Evolutionary conservation across 1,284 basidiomycete genomes (phyloP).

Genomic region (Leccinum subrobustum): DNA sequence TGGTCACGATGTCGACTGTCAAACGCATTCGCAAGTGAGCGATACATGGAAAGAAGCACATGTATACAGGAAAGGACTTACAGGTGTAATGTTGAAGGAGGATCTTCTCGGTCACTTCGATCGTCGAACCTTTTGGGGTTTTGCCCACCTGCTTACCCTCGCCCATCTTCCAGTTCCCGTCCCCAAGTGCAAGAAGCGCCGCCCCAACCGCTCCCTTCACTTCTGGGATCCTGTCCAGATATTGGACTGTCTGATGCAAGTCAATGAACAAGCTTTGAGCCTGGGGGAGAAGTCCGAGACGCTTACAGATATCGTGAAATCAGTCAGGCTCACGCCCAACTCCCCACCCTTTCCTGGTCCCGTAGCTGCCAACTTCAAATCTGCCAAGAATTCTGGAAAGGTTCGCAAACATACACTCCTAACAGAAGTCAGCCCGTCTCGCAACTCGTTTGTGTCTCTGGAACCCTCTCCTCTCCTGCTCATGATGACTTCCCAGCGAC

Average conservation of each 20-base stretch:
- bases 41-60: not conserved
- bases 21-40: not conserved
- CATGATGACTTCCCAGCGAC: slow-evolving; percentile 67
- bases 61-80: slow-evolving; percentile 36
- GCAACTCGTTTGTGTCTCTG: slow-evolving; percentile 63
- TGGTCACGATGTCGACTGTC: slow-evolving; percentile 67
- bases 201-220: slow-evolving; percentile 64
- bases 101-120: slow-evolving; percentile 54
- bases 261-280: not conserved
- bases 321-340: slow-evolving; percentile 58
- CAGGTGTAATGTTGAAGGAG: slow-evolving; percentile 74
- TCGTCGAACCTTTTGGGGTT: slow-evolving; percentile 37
- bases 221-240: slow-evolving; percentile 65
- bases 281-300: not conserved
- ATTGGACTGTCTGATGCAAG: slow-evolving; percentile 55
- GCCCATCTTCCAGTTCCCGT: slow-evolving; percentile 88
- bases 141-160: slow-evolving; percentile 68
- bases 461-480: slow-evolving; percentile 40
- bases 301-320: slow-evolving; percentile 60
- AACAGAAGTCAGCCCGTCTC: slow-evolving; percentile 62
- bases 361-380: slow-evolving; percentile 60
- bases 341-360: slow-evolving; percentile 46
- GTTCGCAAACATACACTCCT: slow-evolving; percentile 69
- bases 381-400: slow-evolving; percentile 78
- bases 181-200: slow-evolving; percentile 65